Percentiles rank a stretch among this genome's conserved stretches.
These are phyloP conservation scores for Lenwebbia sp. DNA, from an alignment of 345 rosid genomes.

Conservation along the genomic window DNA sequence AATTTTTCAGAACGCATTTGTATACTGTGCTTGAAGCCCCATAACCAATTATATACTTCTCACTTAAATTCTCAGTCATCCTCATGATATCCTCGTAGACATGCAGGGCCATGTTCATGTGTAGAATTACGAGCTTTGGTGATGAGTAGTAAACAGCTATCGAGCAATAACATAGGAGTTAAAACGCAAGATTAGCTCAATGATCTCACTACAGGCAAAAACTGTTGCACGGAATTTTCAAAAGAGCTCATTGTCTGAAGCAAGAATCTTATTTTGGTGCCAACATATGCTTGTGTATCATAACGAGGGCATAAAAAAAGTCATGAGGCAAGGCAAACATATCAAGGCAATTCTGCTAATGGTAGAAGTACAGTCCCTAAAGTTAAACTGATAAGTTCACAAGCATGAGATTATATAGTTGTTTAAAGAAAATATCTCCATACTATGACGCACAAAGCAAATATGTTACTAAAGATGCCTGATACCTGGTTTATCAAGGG, in stretches of 20 bases:
- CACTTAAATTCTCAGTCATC: conserved; percentile 93
- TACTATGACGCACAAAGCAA: not conserved
- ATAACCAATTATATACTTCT: conserved; percentile 74
- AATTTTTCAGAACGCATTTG: conserved; percentile 86
- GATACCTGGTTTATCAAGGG: conserved; percentile 83
- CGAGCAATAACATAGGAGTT: not conserved
- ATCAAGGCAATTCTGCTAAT: not conserved
- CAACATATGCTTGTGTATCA: not conserved
- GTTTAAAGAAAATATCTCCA: not conserved
- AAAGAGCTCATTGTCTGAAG: not conserved
- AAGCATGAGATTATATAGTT: not conserved
- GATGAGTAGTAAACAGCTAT: conserved; percentile 52
- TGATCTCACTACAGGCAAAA: not conserved
- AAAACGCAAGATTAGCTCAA: not conserved
- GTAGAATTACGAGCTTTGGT: conserved; percentile 82
- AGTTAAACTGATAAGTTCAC: not conserved
- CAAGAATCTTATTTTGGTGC: not conserved
- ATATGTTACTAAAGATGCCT: not conserved
- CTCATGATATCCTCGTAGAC: conserved; percentile 96
- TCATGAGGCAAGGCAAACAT: not conserved
- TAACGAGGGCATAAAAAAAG: not conserved
- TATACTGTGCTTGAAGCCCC: conserved; percentile 96
- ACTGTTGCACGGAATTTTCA: not conserved
- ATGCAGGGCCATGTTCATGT: conserved; percentile 98
- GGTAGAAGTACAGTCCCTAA: not conserved